Conservation (phyloP, 2,329 filamentous ascomycete species). For the Aspergillus jensenii region DNA sequence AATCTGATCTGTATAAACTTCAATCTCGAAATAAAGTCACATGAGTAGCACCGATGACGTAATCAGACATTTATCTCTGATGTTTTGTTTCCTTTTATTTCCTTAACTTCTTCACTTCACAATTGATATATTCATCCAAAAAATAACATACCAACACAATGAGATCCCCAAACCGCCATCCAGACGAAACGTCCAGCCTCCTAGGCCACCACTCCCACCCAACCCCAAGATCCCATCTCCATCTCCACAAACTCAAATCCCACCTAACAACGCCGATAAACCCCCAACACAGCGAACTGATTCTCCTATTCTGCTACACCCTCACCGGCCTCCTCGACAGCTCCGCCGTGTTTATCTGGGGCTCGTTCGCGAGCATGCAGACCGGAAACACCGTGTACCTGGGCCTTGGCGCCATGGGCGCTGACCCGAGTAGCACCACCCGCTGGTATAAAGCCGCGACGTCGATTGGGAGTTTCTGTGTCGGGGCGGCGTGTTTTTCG, state of each 20-base stretch:
- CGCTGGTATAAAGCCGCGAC: constrained; percentile 71
- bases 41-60: too few species aligned
- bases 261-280: constrained; percentile 49
- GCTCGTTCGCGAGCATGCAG: constrained; percentile 81
- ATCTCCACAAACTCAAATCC: background rate
- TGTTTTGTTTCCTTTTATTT: too few species aligned
- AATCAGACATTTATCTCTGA: too few species aligned
- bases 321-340: constrained; percentile 78
- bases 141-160: too few species aligned
- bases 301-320: constrained; percentile 71
- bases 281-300: constrained; percentile 64
- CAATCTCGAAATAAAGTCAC: too few species aligned
- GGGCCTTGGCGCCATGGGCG: constrained; percentile 64
- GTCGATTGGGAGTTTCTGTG: constrained; percentile 69
- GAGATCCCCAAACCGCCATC: too few species aligned
- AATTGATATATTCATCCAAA: too few species aligned
- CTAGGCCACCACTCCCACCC: background rate
- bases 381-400: constrained; percentile 83
- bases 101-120: too few species aligned
- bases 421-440: constrained; percentile 47
- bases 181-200: too few species aligned
- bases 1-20: too few species aligned
- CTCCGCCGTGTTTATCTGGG: constrained; percentile 73
- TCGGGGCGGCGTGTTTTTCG: constrained; percentile 45
- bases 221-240: background rate